phyloP scores from a whole-genome alignment of 2,329 filamentous ascomycete genomes.

The Fusarium praegraminearum region DNA sequence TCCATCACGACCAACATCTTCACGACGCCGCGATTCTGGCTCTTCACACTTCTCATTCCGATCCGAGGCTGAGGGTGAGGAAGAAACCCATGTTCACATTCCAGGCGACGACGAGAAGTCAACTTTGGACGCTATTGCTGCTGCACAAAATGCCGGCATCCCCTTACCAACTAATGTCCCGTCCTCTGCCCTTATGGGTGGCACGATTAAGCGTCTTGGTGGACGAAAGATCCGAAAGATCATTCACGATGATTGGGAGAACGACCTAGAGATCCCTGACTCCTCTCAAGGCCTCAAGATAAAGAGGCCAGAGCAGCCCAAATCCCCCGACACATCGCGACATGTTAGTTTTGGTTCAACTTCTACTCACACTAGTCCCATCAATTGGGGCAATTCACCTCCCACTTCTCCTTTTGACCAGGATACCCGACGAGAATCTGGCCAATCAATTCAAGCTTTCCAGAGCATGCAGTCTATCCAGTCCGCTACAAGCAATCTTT shows the following conservation, averaged over 20 bases:
- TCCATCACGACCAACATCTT: slow-evolving; percentile 52
- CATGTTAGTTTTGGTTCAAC: slow-evolving; percentile 71
- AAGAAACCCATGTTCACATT: slow-evolving; percentile 89
- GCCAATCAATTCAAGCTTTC: slow-evolving; percentile 26
- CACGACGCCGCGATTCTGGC: slow-evolving; percentile 76
- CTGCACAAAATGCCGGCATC: slow-evolving; percentile 89
- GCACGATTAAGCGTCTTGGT: slow-evolving; percentile 91
- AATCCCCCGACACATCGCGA: slow-evolving; percentile 75
- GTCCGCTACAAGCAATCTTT: slow-evolving; percentile 53
- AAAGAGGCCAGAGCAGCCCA: slow-evolving; percentile 69
- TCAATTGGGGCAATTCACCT: slow-evolving; percentile 53
- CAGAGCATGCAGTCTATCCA: slow-evolving; percentile 41
- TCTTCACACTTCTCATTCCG: slow-evolving; percentile 86
- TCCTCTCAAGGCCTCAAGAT: slow-evolving; percentile 71
- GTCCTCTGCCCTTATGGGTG: slow-evolving; percentile 88
- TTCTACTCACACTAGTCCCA: slow-evolving; percentile 63
- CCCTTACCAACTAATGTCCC: slow-evolving; percentile 89
- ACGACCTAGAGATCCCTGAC: slow-evolving; percentile 78
- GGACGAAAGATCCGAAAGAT: slow-evolving; percentile 78
- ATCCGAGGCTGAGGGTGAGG: slow-evolving; percentile 86
- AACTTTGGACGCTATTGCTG: slow-evolving; percentile 85
- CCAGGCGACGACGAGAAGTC: slow-evolving; percentile 87
- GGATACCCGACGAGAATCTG: slow-evolving; percentile 49
- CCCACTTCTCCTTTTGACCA: slow-evolving; percentile 37
- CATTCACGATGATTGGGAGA: slow-evolving; percentile 83